phyloP scores from a whole-genome alignment of 148 eudicot species.

The Fallopia convolvulus region DNA sequence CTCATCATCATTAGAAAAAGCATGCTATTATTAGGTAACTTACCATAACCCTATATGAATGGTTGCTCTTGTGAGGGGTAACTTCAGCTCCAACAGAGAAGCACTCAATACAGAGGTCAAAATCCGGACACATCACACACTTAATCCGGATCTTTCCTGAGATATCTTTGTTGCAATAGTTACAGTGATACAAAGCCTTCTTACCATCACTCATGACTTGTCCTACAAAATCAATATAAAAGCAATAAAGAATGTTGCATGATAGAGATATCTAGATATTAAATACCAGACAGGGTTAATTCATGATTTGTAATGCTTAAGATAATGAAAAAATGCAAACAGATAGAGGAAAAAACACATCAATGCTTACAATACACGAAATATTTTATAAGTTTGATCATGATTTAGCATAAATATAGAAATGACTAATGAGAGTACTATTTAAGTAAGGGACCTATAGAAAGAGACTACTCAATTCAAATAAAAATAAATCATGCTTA shows the following conservation, averaged over 20 bases:
- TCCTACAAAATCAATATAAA: slow-evolving; percentile 32
- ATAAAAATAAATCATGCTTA: not conserved
- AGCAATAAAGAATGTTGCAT: not conserved
- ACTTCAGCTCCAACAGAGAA: slow-evolving; percentile 94
- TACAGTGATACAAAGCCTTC: slow-evolving; percentile 85
- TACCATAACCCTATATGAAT: slow-evolving; percentile 94
- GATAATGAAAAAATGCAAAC: not conserved
- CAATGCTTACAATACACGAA: not conserved
- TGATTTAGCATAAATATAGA: not conserved
- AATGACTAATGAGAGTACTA: not conserved
- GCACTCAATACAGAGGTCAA: slow-evolving; percentile 93
- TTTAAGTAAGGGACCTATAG: not conserved
- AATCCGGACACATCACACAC: slow-evolving; percentile 81
- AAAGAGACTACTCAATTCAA: not conserved
- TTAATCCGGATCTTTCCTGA: slow-evolving; percentile 82
- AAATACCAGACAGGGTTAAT: not conserved
- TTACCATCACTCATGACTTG: slow-evolving; percentile 69
- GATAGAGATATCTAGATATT: not conserved
- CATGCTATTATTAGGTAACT: slow-evolving; percentile 12
- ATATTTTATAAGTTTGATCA: not conserved
- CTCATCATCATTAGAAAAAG: not conserved
- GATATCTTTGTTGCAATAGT: slow-evolving; percentile 93
- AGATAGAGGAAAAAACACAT: not conserved
- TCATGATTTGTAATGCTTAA: not conserved
- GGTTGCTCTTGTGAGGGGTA: slow-evolving; percentile 82